These are phyloP conservation scores for Russula earlei DNA, from an alignment of 768 basidiomycete genomes.

Conservation along the genomic window DNA sequence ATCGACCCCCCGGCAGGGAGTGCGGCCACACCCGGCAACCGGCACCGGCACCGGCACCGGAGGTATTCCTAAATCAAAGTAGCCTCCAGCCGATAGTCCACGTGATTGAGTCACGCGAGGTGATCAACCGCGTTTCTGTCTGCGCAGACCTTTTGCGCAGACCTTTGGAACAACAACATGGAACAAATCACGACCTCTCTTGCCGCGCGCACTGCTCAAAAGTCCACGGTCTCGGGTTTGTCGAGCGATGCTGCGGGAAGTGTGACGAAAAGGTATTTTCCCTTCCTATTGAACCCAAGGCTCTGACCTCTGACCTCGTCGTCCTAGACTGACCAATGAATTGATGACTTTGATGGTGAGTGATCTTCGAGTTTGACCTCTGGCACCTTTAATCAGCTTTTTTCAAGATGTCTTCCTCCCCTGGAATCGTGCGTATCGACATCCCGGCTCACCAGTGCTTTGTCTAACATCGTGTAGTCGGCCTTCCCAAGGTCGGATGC, in stretches of 20 bases:
- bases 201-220: constrained; percentile 45
- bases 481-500: constrained; percentile 84
- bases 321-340: constrained; percentile 61
- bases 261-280: constrained; percentile 71
- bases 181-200: constrained; percentile 63
- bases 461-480: constrained; percentile 41
- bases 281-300: constrained; percentile 8
- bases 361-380: not conserved
- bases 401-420: constrained; percentile 84
- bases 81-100: not conserved
- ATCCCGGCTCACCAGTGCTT: not conserved
- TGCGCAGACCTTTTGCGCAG: no score
- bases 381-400: not conserved
- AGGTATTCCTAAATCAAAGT: no score
- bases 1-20: not conserved
- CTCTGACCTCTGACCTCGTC: constrained; percentile 7
- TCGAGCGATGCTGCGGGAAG: constrained; percentile 57
- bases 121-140: not conserved
- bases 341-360: constrained; percentile 84
- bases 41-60: not conserved
- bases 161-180: constrained; percentile 40
- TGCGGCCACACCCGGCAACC: not conserved
- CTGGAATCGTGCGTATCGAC: constrained; percentile 61
- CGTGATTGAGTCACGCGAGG: constrained; percentile 1
- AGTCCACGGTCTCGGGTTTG: constrained; percentile 44